Evolutionary conservation across 139 green algal genomes (phyloP).

Genomic region (Tetraselmis striata): DNA sequence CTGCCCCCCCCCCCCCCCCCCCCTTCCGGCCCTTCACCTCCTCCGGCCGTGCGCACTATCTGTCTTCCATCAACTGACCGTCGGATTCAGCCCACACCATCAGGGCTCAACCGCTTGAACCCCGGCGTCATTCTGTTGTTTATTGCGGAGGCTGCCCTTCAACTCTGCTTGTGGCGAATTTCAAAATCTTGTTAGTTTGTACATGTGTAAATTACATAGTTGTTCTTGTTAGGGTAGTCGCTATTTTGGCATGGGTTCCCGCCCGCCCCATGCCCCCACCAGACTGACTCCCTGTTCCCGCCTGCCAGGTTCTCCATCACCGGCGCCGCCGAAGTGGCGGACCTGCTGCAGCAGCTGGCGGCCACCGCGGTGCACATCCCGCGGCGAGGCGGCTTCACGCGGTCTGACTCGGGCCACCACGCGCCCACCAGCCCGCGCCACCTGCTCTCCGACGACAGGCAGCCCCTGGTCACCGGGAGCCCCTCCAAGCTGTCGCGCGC

Average conservation of each 20-base stretch:
- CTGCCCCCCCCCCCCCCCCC: too few relatives aligned
- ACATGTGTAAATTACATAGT: too few relatives aligned
- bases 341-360: constrained; percentile 42
- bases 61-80: too few relatives aligned
- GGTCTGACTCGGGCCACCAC: too few relatives aligned
- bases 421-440: not conserved
- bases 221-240: too few relatives aligned
- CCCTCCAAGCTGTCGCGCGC: not conserved
- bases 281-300: not conserved
- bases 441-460: not conserved
- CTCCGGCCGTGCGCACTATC: too few relatives aligned
- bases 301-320: constrained; percentile 33
- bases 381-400: not conserved
- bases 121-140: not conserved
- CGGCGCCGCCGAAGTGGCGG: constrained; percentile 40
- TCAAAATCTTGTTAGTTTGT: too few relatives aligned
- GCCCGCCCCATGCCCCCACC: too few relatives aligned
- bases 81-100: not conserved
- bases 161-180: too few relatives aligned
- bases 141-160: not conserved
- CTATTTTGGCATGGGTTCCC: too few relatives aligned
- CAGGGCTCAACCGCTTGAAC: not conserved
- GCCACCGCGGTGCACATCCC: not conserved
- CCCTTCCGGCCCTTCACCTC: too few relatives aligned
- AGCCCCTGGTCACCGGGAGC: not conserved